Conservation (phyloP, 305 asterid species). For the Fraxinus angustifolia region DNA sequence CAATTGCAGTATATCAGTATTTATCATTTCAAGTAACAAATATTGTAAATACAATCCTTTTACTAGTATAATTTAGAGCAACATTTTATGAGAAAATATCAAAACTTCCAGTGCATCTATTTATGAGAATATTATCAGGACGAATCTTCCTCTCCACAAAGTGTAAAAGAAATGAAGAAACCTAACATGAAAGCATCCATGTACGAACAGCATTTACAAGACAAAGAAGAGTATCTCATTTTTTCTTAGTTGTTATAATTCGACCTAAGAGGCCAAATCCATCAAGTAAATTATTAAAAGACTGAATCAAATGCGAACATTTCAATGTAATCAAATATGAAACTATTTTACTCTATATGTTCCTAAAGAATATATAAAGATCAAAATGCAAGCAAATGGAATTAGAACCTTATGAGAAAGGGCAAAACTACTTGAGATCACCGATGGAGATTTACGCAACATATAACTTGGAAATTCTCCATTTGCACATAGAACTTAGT, state of each 20-base stretch:
- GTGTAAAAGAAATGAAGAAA: constrained; percentile 21
- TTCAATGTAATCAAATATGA: neutral
- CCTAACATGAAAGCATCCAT: constrained; percentile 14
- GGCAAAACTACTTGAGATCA: neutral
- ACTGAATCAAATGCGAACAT: neutral
- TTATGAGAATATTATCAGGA: constrained; percentile 24
- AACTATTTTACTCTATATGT: neutral
- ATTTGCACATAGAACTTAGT: neutral
- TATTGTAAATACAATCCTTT: neutral
- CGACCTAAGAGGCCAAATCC: neutral
- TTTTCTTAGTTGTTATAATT: neutral
- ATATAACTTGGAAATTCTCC: neutral
- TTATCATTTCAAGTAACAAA: neutral
- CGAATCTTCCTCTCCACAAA: constrained; percentile 20
- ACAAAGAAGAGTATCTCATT: neutral
- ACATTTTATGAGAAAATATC: constrained; percentile 38
- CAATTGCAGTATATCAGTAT: constrained; percentile 2
- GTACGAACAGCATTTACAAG: neutral
- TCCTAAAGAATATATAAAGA: neutral
- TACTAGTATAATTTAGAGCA: neutral
- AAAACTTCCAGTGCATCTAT: constrained; percentile 50
- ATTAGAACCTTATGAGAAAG: neutral
- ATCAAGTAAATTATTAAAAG: neutral
- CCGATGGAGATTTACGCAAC: neutral
- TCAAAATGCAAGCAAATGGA: neutral